A percentile compares a stretch with the other conserved stretches of the same genome.
Conservation (phyloP, 306 rosid species). For the Echinosophora koreensis region DNA sequence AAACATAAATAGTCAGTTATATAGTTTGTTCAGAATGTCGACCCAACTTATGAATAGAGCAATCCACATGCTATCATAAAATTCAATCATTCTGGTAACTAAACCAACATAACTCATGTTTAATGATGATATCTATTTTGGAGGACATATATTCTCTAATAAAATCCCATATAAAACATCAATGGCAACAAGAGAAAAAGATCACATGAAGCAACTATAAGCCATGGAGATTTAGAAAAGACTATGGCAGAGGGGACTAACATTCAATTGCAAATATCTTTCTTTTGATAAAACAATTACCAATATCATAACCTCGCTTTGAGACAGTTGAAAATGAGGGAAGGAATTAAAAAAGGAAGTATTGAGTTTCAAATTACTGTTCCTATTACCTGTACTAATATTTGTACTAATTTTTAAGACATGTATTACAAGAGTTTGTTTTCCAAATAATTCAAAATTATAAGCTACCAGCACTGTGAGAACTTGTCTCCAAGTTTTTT, state of each 20-base stretch:
- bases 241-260: neutral
- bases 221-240: neutral
- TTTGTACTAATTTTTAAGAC: neutral
- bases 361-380: neutral
- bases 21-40: neutral
- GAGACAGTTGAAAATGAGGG: neutral
- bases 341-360: neutral
- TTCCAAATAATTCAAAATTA: neutral
- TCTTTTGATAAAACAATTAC: no score
- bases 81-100: neutral
- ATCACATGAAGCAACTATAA: neutral
- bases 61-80: slow-evolving; percentile 14
- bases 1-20: neutral
- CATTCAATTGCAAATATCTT: neutral
- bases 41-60: neutral
- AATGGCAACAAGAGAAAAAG: neutral
- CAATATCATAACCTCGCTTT: neutral
- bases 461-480: slow-evolving; percentile 13
- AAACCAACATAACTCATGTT: neutral
- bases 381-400: neutral
- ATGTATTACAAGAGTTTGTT: neutral
- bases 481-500: slow-evolving; percentile 8
- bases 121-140: neutral
- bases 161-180: neutral
- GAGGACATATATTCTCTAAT: slow-evolving; percentile 1